phyloP scores from a whole-genome alignment of 352 stramenopile species.

The Globisporangium cylindrosporum region DNA sequence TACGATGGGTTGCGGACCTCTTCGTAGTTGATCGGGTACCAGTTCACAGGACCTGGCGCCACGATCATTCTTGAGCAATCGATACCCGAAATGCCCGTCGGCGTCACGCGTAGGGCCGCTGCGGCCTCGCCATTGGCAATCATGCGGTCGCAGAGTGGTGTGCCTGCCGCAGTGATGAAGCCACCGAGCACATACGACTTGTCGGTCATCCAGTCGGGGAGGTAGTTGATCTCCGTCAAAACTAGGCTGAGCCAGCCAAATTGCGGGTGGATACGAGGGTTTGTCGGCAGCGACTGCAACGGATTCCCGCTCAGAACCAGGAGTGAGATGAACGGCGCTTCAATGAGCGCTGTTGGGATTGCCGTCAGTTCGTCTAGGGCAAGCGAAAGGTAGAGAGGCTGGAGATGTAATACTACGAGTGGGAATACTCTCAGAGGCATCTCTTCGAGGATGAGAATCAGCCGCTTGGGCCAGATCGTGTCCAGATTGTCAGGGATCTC shows the following conservation, averaged over 20 bases:
- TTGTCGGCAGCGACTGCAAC: constrained; percentile 8
- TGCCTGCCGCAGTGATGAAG: neutral
- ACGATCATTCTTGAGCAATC: constrained; percentile 7
- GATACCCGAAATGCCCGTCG: neutral
- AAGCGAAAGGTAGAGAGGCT: constrained; percentile 7
- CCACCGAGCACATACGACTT: neutral
- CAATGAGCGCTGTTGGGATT: constrained; percentile 6
- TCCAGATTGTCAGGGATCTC: constrained; percentile 7
- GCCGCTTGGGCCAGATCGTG: constrained; percentile 5
- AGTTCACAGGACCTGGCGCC: neutral
- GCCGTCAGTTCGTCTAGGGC: constrained; percentile 1
- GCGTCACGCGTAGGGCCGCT: too few species aligned
- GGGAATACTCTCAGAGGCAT: neutral
- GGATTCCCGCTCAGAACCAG: constrained; percentile 19
- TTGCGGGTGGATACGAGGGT: neutral
- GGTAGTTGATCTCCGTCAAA: neutral
- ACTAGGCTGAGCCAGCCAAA: neutral
- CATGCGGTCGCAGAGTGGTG: constrained; percentile 9
- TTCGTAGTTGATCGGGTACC: constrained; percentile 11
- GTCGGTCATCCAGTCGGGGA: constrained; percentile 6
- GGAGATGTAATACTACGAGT: neutral
- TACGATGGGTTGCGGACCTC: constrained; percentile 8
- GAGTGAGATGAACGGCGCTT: neutral
- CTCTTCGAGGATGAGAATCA: constrained; percentile 9
- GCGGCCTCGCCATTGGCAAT: neutral